Base-by-base conservation (phyloP, 306 rosid genomes). In the Quercus alba region DNA sequence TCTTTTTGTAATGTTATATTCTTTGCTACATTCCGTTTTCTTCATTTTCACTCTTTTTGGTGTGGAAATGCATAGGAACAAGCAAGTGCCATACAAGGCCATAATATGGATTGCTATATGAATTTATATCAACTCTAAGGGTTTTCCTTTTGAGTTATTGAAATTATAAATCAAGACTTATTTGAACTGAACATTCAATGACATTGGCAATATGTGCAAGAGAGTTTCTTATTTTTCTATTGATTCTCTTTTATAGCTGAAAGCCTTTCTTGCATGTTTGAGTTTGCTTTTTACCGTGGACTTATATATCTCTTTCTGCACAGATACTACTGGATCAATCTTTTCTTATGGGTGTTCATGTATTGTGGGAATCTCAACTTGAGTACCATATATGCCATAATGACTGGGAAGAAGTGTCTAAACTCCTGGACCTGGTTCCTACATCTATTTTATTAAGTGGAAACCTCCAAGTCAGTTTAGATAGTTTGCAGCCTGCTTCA, bases 291-390 rank as follows among this genome's bases (percentile, higher is more conserved):
- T 19, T 33, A 66, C 64, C 17, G 20, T 49, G 62, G 70, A 55
- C 74, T 79, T 62, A 30, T 71, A 69, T 73, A 57, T 80, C 76
- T 83, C 18, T 84, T 73, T 62, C 10, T 81, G 21, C 85, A 70
- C 97, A 94, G 99, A 88, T 93, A 83, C 85, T 93, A 76, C 81
- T 94, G 90, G 90, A 82, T 80, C 97, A 85, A 89, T 84, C 91
- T 76, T 75, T 81, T 72, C 84, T 83, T 80, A 84, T 84, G 74
- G 90, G 78, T 79, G 85, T 81, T 80, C 80, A 90, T 70, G 82
- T 94, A 52, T 77, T 87, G 80, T 94, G 99, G 99, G 99, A 94
- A 84, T 92, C 99, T 72, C 87, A 93, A 83, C 95, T 94, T 77
- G 99, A 92, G 56, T 94, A 91, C 85, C 90, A 91, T 61, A 72